These are phyloP conservation scores for Penicillium concentricum DNA, from an alignment of 2,329 filamentous ascomycete genomes.

Conservation along the genomic window DNA sequence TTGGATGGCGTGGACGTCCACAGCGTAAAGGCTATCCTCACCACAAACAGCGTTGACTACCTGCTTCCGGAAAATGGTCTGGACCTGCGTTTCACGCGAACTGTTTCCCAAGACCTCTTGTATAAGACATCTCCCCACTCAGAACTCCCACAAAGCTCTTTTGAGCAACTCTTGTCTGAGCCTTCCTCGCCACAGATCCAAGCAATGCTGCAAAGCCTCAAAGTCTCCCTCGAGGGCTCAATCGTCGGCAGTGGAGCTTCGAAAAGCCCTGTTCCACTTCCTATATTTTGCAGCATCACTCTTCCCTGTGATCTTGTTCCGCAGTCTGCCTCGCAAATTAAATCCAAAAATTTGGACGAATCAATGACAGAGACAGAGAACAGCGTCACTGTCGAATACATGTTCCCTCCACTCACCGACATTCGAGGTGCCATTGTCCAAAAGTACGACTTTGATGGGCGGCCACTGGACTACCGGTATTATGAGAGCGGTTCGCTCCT, in stretches of 20 bases:
- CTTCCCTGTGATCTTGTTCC: slow-evolving; percentile 28
- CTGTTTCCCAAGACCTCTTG: slow-evolving; percentile 31
- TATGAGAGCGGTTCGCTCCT: slow-evolving; percentile 35
- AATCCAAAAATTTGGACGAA: not conserved
- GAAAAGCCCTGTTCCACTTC: slow-evolving; percentile 21
- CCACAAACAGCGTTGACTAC: slow-evolving; percentile 37
- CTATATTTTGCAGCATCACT: slow-evolving; percentile 31
- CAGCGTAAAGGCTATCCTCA: slow-evolving; percentile 31
- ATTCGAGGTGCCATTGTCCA: slow-evolving; percentile 28
- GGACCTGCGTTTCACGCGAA: slow-evolving; percentile 42
- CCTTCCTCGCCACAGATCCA: not conserved
- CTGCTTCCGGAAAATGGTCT: slow-evolving; percentile 39
- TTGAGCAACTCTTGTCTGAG: slow-evolving; percentile 25
- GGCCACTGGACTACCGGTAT: slow-evolving; percentile 33
- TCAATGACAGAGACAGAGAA: slow-evolving; percentile 6
- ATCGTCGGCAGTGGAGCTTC: slow-evolving; percentile 15
- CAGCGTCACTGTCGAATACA: slow-evolving; percentile 32
- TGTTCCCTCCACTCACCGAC: slow-evolving; percentile 35
- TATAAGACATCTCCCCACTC: not conserved
- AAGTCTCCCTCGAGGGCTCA: slow-evolving; percentile 19
- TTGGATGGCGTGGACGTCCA: slow-evolving; percentile 22
- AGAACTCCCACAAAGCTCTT: slow-evolving; percentile 31
- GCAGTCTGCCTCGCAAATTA: not conserved
- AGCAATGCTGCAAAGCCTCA: slow-evolving; percentile 23
- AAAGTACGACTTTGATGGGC: slow-evolving; percentile 34